Percentiles rank a stretch among this genome's conserved stretches.
phyloP scores from a whole-genome alignment of 2,329 filamentous ascomycete species.

The Aspergillus amoenus region DNA sequence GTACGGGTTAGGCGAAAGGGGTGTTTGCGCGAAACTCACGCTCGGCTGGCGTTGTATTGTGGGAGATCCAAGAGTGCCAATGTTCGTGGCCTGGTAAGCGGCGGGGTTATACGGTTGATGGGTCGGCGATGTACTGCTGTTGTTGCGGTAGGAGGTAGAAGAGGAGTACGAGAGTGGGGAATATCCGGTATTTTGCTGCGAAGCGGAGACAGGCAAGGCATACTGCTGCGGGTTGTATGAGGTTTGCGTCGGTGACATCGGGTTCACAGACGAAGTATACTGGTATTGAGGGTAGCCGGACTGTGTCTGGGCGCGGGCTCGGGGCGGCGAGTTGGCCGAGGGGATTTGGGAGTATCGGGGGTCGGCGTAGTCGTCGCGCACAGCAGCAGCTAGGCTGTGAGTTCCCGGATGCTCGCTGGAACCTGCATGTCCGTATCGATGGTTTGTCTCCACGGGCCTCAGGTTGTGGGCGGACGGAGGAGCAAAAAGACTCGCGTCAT shows the following conservation, averaged over 20 bases:
- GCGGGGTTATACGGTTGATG: slow-evolving; percentile 53
- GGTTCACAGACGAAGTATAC: slow-evolving; percentile 32
- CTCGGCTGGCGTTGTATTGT: slow-evolving; percentile 35
- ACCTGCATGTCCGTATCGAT: slow-evolving; percentile 39
- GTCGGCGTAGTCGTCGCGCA: slow-evolving; percentile 32
- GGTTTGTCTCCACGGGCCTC: slow-evolving; percentile 35
- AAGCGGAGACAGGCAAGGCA: slow-evolving; percentile 46
- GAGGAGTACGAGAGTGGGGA: slow-evolving; percentile 66
- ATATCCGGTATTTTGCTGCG: slow-evolving; percentile 57
- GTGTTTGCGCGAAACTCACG: slow-evolving; percentile 28
- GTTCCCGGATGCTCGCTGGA: slow-evolving; percentile 35
- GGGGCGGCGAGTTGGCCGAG: slow-evolving; percentile 33
- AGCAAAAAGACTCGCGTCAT: slow-evolving; percentile 61
- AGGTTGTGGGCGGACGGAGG: slow-evolving; percentile 25
- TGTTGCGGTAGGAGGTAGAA: slow-evolving; percentile 24
- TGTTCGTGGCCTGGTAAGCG: slow-evolving; percentile 44
- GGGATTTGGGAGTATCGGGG: slow-evolving; percentile 38
- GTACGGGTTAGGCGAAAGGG: slow-evolving; percentile 34
- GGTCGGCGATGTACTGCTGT: slow-evolving; percentile 16
- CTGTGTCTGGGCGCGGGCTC: slow-evolving; percentile 44
- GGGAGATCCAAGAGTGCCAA: slow-evolving; percentile 29
- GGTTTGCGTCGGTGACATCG: slow-evolving; percentile 48
- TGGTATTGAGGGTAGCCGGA: slow-evolving; percentile 51
- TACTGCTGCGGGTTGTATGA: slow-evolving; percentile 66
- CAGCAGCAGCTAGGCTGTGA: slow-evolving; percentile 24